Conservation (phyloP, 129 eudicot genomes). For the Chrysanthemum makinoi region DNA sequence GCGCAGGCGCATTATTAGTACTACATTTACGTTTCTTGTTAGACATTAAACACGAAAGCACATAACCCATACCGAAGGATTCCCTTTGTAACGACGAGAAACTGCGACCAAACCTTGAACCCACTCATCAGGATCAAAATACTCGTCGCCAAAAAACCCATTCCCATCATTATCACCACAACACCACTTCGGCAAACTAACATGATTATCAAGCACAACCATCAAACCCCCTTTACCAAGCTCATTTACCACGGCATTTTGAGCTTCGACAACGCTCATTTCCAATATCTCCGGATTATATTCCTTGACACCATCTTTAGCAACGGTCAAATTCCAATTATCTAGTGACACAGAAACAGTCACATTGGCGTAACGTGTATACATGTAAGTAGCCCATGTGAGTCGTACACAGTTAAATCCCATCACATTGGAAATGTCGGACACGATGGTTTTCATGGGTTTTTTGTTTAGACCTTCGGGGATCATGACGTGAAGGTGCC, state of each 20-base stretch:
- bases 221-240: conserved; percentile 42
- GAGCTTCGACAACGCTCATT: conserved; percentile 47
- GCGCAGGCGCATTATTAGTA: background rate
- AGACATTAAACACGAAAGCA: background rate
- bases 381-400: conserved; percentile 77
- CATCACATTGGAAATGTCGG: conserved; percentile 25
- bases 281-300: conserved; percentile 53
- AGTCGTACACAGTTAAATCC: conserved; percentile 76
- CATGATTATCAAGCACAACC: conserved; percentile 81
- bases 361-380: conserved; percentile 43
- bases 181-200: conserved; percentile 73
- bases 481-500: conserved; percentile 63
- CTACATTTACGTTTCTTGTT: background rate
- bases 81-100: conserved; percentile 41
- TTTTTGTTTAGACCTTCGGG: conserved; percentile 73
- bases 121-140: conserved; percentile 63
- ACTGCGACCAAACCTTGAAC: conserved; percentile 45
- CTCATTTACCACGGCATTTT: conserved; percentile 52
- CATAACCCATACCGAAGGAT: conserved; percentile 43
- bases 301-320: conserved; percentile 36
- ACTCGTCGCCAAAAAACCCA: conserved; percentile 71
- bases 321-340: conserved; percentile 34
- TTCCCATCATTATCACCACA: conserved; percentile 57
- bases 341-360: conserved; percentile 50
- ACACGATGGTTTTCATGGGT: conserved; percentile 42